Percentiles rank a stretch among this genome's conserved stretches.
Evolutionary conservation across 306 rosid genomes (phyloP).

Genomic region (Rosa chinensis): DNA sequence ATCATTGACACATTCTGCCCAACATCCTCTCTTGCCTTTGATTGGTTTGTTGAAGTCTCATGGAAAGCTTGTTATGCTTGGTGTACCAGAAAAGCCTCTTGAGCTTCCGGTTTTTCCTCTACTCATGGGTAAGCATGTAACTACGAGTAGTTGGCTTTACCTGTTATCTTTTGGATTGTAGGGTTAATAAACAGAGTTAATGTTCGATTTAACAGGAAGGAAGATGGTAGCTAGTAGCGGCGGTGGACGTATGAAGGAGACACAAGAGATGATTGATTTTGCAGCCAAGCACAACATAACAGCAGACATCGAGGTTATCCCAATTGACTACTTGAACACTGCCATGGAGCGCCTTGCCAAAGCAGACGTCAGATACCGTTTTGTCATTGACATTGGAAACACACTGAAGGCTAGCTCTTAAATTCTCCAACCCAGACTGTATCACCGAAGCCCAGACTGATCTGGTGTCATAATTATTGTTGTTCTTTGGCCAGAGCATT

Average conservation of each 20-base stretch:
- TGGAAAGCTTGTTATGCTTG: conserved; percentile 46
- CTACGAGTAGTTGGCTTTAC: conserved; percentile 8
- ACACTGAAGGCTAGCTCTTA: conserved; percentile 9
- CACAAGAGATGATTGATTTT: conserved; percentile 30
- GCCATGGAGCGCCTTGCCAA: conserved; percentile 52
- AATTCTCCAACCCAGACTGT: background rate
- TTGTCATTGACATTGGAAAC: conserved; percentile 42
- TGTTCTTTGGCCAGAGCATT: background rate
- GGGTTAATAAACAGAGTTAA: too few species aligned
- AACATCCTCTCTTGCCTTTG: conserved; percentile 26
- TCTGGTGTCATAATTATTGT: conserved; percentile 16
- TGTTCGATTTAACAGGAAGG: too few species aligned
- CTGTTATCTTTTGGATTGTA: too few species aligned
- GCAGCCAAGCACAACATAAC: conserved; percentile 48
- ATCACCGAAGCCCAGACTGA: too few species aligned
- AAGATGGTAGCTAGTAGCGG: too few species aligned
- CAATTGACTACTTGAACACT: conserved; percentile 48
- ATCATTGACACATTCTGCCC: conserved; percentile 41
- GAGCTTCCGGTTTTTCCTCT: conserved; percentile 35
- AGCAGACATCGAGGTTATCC: conserved; percentile 48
- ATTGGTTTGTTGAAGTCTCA: conserved; percentile 22
- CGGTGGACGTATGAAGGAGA: too few species aligned
- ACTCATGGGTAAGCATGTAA: conserved; percentile 19
- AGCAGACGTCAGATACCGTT: conserved; percentile 56
- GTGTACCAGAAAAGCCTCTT: conserved; percentile 29